Evolutionary conservation across 805 yeast genomes (phyloP).

Genomic region (Myxozyma melibiosi): DNA sequence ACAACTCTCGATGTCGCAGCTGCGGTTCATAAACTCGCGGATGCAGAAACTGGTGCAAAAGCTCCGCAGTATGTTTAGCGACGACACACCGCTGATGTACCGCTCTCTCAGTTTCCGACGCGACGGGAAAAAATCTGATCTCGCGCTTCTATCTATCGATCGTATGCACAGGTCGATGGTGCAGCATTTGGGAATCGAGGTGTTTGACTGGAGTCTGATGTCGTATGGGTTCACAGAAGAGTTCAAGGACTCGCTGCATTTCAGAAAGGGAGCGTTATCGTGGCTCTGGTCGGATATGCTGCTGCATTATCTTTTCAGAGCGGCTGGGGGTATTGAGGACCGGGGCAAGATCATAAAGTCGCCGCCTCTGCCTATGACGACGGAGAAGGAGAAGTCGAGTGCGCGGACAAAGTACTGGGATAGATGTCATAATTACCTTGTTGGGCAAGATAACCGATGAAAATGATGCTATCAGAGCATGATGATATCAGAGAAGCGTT

Average conservation of each 20-base stretch:
- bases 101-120: conserved; percentile 20
- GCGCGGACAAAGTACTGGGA: no score
- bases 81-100: conserved; percentile 21
- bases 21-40: conserved; percentile 19
- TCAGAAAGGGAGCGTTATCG: conserved; percentile 2
- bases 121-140: conserved; percentile 11
- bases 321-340: conserved; percentile 20
- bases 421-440: no score
- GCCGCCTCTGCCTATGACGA: no score
- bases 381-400: no score
- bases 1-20: conserved; percentile 19
- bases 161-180: conserved; percentile 15
- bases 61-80: conserved; percentile 19
- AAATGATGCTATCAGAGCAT: no score
- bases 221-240: conserved; percentile 13
- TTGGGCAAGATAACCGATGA: no score
- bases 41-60: conserved; percentile 11
- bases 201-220: conserved; percentile 28
- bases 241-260: conserved; percentile 13
- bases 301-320: conserved; percentile 21
- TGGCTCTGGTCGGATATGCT: conserved; percentile 18
- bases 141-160: conserved; percentile 22
- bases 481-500: no score
- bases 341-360: neutral
- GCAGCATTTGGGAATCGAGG: conserved; percentile 15